Evolutionary conservation across 2,329 filamentous ascomycete species (phyloP).

Genomic region (Colletotrichum horii): DNA sequence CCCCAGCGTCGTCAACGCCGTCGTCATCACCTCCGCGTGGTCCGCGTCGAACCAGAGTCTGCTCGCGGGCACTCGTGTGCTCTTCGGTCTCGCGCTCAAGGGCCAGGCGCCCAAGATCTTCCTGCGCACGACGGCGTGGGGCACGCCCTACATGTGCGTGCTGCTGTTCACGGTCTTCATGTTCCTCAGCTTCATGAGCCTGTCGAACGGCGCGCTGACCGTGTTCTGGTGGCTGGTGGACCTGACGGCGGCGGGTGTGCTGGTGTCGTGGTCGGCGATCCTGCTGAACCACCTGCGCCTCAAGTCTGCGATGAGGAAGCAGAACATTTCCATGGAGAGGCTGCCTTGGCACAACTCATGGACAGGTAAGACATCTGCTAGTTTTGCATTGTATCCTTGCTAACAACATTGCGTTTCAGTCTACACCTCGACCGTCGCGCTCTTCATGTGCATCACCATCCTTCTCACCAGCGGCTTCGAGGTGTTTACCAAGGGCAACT

Average conservation of each 20-base stretch:
- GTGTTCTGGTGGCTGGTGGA: slow-evolving; percentile 69
- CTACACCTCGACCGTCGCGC: slow-evolving; percentile 64
- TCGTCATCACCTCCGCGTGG: slow-evolving; percentile 58
- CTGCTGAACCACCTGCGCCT: slow-evolving; percentile 65
- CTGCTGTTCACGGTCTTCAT: slow-evolving; percentile 60
- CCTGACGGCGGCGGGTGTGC: slow-evolving; percentile 54
- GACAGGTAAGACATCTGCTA: slow-evolving; percentile 51
- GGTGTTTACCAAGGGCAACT: slow-evolving; percentile 67
- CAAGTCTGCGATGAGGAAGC: slow-evolving; percentile 50
- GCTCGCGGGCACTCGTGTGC: slow-evolving; percentile 60
- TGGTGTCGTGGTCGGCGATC: slow-evolving; percentile 60
- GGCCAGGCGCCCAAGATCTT: slow-evolving; percentile 58
- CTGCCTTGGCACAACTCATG: slow-evolving; percentile 69
- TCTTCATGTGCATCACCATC: slow-evolving; percentile 67
- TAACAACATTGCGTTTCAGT: slow-evolving; percentile 38
- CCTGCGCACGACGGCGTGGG: slow-evolving; percentile 12
- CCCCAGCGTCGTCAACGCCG: slow-evolving; percentile 59
- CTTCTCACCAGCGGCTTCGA: slow-evolving; percentile 74
- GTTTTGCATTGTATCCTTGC: not conserved
- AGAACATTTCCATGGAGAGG: slow-evolving; percentile 51
- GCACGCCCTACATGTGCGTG: slow-evolving; percentile 34
- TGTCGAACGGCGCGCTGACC: slow-evolving; percentile 60
- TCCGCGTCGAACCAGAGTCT: slow-evolving; percentile 57
- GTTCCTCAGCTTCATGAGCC: slow-evolving; percentile 66
- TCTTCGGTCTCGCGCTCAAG: slow-evolving; percentile 58